Evolutionary conservation across 768 basidiomycete species (phyloP).

Genomic region (Mycena alexandri): DNA sequence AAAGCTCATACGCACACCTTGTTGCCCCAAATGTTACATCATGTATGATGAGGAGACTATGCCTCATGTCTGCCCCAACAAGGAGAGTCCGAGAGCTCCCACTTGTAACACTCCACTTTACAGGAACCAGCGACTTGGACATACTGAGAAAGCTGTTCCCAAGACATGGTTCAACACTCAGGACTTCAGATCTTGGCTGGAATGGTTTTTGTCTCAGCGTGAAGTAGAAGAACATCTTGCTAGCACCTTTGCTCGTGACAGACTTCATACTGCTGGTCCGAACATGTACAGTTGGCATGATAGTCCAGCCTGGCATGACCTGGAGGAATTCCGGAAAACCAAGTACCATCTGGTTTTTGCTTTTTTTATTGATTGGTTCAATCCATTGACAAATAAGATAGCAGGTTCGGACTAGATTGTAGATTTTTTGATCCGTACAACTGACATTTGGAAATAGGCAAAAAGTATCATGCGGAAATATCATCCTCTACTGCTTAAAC

Average conservation of each 20-base stretch:
- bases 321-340: slow-evolving; percentile 24
- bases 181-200: slow-evolving; percentile 25
- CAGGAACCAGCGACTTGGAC: background rate
- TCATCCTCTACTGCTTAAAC: slow-evolving; percentile 19
- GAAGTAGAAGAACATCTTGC: slow-evolving; percentile 14
- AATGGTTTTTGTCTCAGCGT: slow-evolving; percentile 16
- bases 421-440: background rate
- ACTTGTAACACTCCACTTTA: background rate
- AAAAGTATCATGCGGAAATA: slow-evolving; percentile 11
- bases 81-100: background rate
- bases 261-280: background rate
- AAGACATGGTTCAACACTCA: slow-evolving; percentile 13
- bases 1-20: slow-evolving; percentile 15
- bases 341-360: slow-evolving; percentile 43
- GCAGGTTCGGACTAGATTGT: slow-evolving; percentile 38
- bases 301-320: slow-evolving; percentile 25
- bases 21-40: slow-evolving; percentile 21
- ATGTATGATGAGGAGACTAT: background rate
- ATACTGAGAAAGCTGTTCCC: background rate
- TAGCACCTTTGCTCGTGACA: background rate
- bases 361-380: slow-evolving; percentile 53
- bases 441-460: slow-evolving; percentile 5
- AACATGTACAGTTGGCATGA: slow-evolving; percentile 28
- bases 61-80: background rate
- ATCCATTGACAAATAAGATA: slow-evolving; percentile 50